These are phyloP conservation scores for Verticillium zaregamsianum DNA, from an alignment of 2,329 filamentous ascomycete genomes.

Conservation along the genomic window DNA sequence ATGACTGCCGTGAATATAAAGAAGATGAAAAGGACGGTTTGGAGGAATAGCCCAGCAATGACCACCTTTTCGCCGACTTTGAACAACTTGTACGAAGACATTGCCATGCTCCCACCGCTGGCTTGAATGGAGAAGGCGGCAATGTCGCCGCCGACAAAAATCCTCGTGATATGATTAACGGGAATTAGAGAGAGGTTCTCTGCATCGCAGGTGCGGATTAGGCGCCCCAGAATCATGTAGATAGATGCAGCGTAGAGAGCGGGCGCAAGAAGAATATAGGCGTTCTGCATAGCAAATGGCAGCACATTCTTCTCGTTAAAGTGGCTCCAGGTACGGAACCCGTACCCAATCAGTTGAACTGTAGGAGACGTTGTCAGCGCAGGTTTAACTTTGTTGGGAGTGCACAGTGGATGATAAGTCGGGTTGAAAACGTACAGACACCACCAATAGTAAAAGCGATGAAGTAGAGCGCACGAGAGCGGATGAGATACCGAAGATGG, in stretches of 20 bases:
- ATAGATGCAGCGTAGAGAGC: conserved; percentile 44
- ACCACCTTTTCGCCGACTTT: conserved; percentile 46
- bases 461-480: conserved; percentile 9
- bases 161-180: conserved; percentile 33
- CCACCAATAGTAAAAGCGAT: conserved; percentile 9
- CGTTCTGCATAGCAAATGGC: conserved; percentile 16
- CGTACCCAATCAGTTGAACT: conserved; percentile 4
- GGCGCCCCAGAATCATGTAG: conserved; percentile 43
- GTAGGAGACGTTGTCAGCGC: neutral
- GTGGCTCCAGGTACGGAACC: conserved; percentile 8
- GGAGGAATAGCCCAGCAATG: conserved; percentile 52
- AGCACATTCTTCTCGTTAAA: conserved; percentile 14
- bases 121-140: conserved; percentile 39
- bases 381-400: too few relatives aligned
- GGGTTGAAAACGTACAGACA: conserved; percentile 4
- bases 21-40: conserved; percentile 52
- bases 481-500: conserved; percentile 7
- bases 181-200: conserved; percentile 14
- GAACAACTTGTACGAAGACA: conserved; percentile 21
- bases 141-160: conserved; percentile 44
- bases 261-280: conserved; percentile 39
- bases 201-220: conserved; percentile 23
- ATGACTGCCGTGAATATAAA: conserved; percentile 45
- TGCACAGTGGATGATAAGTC: neutral
- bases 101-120: conserved; percentile 26